A percentile compares a stretch with the other conserved stretches of the same genome.
Evolutionary conservation across 768 basidiomycete genomes (phyloP).

Genomic region (Hirschioporus abietinus): DNA sequence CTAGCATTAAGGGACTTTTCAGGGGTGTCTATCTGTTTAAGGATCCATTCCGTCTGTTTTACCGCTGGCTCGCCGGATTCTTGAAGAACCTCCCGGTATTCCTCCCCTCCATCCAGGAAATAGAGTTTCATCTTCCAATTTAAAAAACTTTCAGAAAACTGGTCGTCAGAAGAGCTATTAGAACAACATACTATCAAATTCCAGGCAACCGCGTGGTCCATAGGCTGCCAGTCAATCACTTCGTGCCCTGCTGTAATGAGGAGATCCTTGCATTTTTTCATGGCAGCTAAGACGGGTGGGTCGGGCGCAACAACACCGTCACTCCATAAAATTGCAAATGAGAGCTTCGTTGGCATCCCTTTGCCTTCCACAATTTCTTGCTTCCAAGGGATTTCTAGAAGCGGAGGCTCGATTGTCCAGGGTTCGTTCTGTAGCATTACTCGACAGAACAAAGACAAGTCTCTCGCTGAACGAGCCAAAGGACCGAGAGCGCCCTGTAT

Average conservation of each 20-base stretch:
- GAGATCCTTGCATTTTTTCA: slow-evolving; percentile 51
- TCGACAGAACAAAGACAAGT: slow-evolving; percentile 62
- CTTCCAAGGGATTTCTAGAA: slow-evolving; percentile 53
- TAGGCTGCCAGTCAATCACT: slow-evolving; percentile 67
- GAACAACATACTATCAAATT: not conserved
- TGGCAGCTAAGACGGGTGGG: slow-evolving; percentile 58
- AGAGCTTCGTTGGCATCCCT: slow-evolving; percentile 15
- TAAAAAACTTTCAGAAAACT: slow-evolving; percentile 6
- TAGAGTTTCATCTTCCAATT: slow-evolving; percentile 31
- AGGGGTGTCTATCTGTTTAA: not conserved
- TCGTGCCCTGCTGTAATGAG: slow-evolving; percentile 58
- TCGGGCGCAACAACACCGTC: slow-evolving; percentile 54
- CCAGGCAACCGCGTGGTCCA: slow-evolving; percentile 14
- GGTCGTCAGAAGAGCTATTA: not conserved
- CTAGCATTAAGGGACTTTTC: not conserved
- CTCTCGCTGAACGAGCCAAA: slow-evolving; percentile 48
- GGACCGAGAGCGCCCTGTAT: slow-evolving; percentile 73
- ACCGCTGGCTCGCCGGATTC: slow-evolving; percentile 52
- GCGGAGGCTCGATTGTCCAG: slow-evolving; percentile 63
- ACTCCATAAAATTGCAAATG: slow-evolving; percentile 63
- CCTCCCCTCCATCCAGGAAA: slow-evolving; percentile 33
- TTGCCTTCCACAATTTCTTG: slow-evolving; percentile 54
- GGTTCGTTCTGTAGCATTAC: slow-evolving; percentile 54
- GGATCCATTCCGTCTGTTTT: slow-evolving; percentile 21
- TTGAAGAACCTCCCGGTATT: slow-evolving; percentile 33